Conservation (phyloP, 2,329 filamentous ascomycete species). For the Penicillium sp. region DNA sequence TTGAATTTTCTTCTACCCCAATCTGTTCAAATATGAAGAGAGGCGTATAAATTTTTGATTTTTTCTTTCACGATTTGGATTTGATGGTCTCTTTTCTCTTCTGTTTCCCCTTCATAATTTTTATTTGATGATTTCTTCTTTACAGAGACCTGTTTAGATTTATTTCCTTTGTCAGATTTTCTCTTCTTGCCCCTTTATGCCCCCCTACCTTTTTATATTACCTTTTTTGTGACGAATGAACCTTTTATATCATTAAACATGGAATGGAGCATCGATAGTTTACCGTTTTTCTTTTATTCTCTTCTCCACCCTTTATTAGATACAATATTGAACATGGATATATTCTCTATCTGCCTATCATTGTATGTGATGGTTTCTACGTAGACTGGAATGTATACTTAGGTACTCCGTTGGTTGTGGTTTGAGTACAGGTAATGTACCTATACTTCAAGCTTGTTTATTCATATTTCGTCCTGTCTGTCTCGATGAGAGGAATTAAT, state of each 20-base stretch:
- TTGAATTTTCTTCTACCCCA: not conserved
- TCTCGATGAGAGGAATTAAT: too few species aligned
- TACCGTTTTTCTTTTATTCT: not conserved
- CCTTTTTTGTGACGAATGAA: constrained; percentile 6
- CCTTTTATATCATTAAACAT: constrained; percentile 1
- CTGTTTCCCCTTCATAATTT: not conserved
- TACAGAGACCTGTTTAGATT: not conserved
- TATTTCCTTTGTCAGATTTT: not conserved
- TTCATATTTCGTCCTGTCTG: too few species aligned
- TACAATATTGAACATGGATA: constrained; percentile 10
- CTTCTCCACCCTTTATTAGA: constrained; percentile 2
- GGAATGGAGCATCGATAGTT: constrained; percentile 9
- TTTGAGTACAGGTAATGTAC: too few species aligned
- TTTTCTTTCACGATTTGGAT: not conserved
- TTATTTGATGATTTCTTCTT: constrained; percentile 4
- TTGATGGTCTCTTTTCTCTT: constrained; percentile 9
- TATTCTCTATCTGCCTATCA: not conserved
- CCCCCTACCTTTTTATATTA: not conserved
- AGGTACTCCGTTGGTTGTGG: not conserved
- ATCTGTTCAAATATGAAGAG: not conserved
- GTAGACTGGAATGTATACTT: too few species aligned
- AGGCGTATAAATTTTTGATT: constrained; percentile 3
- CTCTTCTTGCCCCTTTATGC: not conserved
- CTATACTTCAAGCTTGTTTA: too few species aligned
- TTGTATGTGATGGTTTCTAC: too few species aligned